phyloP scores from a whole-genome alignment of 2,329 filamentous ascomycete genomes.

The Cryphonectria naterciae region DNA sequence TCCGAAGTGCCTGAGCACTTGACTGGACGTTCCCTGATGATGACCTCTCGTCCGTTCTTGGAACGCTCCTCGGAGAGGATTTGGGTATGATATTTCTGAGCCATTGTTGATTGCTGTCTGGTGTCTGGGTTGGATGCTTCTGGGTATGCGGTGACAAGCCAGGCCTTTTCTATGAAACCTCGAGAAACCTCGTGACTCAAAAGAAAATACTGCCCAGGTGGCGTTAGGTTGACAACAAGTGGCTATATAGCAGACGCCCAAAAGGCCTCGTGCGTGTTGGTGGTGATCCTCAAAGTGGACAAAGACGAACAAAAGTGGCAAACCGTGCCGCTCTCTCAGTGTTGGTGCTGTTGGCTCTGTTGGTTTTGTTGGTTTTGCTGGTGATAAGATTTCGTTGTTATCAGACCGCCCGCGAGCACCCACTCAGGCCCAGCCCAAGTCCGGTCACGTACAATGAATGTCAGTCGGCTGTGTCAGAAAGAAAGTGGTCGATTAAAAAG shows the following conservation, averaged over 20 bases:
- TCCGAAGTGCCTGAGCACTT: conserved; percentile 16
- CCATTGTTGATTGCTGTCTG: conserved; percentile 7
- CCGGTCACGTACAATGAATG: conserved; percentile 22
- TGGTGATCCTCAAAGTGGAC: conserved; percentile 22
- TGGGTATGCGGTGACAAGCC: background rate
- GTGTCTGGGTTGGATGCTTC: background rate
- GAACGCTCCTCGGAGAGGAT: conserved; percentile 21
- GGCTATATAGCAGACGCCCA: conserved; percentile 1
- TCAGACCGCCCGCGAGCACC: conserved; percentile 18
- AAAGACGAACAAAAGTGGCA: conserved; percentile 27
- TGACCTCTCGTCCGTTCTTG: conserved; percentile 12
- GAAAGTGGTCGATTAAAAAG: conserved; percentile 35
- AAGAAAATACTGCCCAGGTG: background rate
- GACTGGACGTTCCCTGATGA: conserved; percentile 15
- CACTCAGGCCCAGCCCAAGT: conserved; percentile 26
- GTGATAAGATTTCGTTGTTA: conserved; percentile 15
- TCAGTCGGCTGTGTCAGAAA: conserved; percentile 44
- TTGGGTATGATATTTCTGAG: conserved; percentile 14
- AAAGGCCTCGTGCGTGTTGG: conserved; percentile 6
- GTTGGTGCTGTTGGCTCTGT: too few species aligned
- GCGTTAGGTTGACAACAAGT: conserved; percentile 3
- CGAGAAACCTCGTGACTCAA: background rate
- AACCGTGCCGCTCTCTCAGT: conserved; percentile 13
- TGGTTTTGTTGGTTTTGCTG: too few species aligned
- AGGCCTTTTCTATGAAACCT: background rate